phyloP scores from a whole-genome alignment of 1,284 basidiomycete species.

The Megacollybia platyphylla region DNA sequence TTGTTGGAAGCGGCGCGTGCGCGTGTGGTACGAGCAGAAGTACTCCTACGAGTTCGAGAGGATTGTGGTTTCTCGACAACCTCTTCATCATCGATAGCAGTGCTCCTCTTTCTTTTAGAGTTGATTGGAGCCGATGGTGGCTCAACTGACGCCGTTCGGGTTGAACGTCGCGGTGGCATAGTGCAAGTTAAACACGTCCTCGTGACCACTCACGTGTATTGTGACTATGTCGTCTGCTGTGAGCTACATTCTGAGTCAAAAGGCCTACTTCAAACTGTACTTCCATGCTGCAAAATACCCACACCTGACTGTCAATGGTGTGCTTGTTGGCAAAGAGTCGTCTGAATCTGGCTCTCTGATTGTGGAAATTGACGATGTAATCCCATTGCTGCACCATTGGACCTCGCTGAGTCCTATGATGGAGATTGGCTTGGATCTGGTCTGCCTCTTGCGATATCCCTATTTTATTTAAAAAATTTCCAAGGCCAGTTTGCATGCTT shows the following conservation, averaged over 20 bases:
- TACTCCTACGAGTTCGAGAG: not conserved
- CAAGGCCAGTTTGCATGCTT: slow-evolving; percentile 46
- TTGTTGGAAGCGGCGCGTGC: not conserved
- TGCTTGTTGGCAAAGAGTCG: slow-evolving; percentile 39
- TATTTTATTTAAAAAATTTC: slow-evolving; percentile 2
- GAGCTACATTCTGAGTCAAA: too few species aligned
- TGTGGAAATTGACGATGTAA: slow-evolving; percentile 43
- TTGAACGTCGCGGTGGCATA: slow-evolving; percentile 2
- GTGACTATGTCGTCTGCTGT: too few species aligned
- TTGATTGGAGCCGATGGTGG: not conserved
- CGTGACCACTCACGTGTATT: too few species aligned
- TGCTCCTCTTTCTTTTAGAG: not conserved
- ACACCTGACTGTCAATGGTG: slow-evolving; percentile 54
- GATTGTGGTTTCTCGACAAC: not conserved
- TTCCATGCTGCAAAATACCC: slow-evolving; percentile 67
- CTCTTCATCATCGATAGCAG: not conserved
- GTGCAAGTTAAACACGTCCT: too few species aligned
- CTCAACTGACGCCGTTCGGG: slow-evolving; percentile 1
- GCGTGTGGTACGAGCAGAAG: not conserved
- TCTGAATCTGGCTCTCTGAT: slow-evolving; percentile 10
- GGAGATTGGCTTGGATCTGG: slow-evolving; percentile 67
- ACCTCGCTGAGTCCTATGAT: slow-evolving; percentile 68
- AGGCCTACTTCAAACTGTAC: slow-evolving; percentile 54
- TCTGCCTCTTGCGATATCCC: slow-evolving; percentile 18
- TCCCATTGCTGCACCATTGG: slow-evolving; percentile 73